Conservation (phyloP, 805 yeast species). For the Diddensiella transvaalensis region DNA sequence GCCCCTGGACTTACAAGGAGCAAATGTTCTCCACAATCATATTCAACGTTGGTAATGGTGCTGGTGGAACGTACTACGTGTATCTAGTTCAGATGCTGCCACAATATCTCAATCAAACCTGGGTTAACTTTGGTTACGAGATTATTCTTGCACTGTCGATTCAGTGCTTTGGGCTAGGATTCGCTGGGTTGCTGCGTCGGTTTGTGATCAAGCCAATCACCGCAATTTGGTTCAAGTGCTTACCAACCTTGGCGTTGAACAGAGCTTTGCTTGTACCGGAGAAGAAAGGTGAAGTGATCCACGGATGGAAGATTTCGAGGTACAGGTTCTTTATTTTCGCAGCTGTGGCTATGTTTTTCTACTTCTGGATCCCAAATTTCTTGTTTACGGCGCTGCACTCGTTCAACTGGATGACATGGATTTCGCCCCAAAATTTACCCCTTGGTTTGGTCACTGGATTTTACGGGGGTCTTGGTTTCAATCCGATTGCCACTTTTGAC, state of each 20-base stretch:
- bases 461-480: slow-evolving; percentile 46
- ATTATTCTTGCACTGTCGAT: slow-evolving; percentile 50
- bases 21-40: slow-evolving; percentile 53
- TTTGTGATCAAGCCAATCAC: slow-evolving; percentile 51
- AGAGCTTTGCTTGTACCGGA: slow-evolving; percentile 38
- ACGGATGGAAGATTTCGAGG: slow-evolving; percentile 59
- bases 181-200: slow-evolving; percentile 61
- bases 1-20: slow-evolving; percentile 60
- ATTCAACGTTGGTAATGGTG: slow-evolving; percentile 32
- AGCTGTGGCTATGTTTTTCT: slow-evolving; percentile 44
- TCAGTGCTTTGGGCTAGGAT: slow-evolving; percentile 62
- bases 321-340: slow-evolving; percentile 45
- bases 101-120: slow-evolving; percentile 19
- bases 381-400: slow-evolving; percentile 56
- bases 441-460: slow-evolving; percentile 49
- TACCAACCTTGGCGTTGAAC: slow-evolving; percentile 49
- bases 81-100: slow-evolving; percentile 12
- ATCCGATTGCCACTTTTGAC: slow-evolving; percentile 53
- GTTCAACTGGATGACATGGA: slow-evolving; percentile 64
- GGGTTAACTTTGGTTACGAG: slow-evolving; percentile 47
- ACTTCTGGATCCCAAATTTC: slow-evolving; percentile 67
- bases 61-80: slow-evolving; percentile 12
- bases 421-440: slow-evolving; percentile 47
- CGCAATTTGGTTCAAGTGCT: slow-evolving; percentile 51
- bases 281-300: slow-evolving; percentile 41